Evolutionary conservation across 192 early-diverging fungal genomes (phyloP).

Genomic region (Coemansia nantahalensis): DNA sequence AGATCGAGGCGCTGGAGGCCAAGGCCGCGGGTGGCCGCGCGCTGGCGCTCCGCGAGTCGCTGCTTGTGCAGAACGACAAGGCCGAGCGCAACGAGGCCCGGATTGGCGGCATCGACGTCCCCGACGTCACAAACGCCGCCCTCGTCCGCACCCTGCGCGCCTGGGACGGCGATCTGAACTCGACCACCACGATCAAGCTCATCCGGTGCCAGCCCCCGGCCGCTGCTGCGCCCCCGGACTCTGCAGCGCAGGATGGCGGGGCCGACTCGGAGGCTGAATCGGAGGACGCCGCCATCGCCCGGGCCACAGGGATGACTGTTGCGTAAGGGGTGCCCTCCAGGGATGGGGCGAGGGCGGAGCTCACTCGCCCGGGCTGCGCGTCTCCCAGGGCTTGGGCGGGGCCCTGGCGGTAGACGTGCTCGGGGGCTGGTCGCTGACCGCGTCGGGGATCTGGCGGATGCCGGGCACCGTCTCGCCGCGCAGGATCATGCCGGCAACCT

Average conservation of each 20-base stretch:
- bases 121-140: slow-evolving; percentile 34
- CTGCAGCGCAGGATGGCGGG: neutral
- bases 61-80: slow-evolving; percentile 32
- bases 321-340: too few species aligned
- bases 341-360: too few species aligned
- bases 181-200: slow-evolving; percentile 37
- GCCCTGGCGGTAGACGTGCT: slow-evolving; percentile 24
- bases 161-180: slow-evolving; percentile 53
- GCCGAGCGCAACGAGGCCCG: slow-evolving; percentile 28
- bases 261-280: neutral
- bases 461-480: slow-evolving; percentile 30
- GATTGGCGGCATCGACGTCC: slow-evolving; percentile 35
- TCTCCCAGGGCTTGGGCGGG: slow-evolving; percentile 49
- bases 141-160: slow-evolving; percentile 33
- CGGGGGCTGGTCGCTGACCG: slow-evolving; percentile 24
- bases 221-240: too few species aligned
- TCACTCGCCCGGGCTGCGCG: neutral
- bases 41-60: slow-evolving; percentile 27
- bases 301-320: slow-evolving; percentile 31
- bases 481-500: slow-evolving; percentile 38
- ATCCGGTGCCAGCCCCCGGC: slow-evolving; percentile 32
- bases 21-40: slow-evolving; percentile 44
- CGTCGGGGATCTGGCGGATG: slow-evolving; percentile 37
- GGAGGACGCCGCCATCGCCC: slow-evolving; percentile 17
- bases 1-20: slow-evolving; percentile 52